These are phyloP conservation scores for Viola odorata DNA, from an alignment of 345 rosid species.

Conservation along the genomic window DNA sequence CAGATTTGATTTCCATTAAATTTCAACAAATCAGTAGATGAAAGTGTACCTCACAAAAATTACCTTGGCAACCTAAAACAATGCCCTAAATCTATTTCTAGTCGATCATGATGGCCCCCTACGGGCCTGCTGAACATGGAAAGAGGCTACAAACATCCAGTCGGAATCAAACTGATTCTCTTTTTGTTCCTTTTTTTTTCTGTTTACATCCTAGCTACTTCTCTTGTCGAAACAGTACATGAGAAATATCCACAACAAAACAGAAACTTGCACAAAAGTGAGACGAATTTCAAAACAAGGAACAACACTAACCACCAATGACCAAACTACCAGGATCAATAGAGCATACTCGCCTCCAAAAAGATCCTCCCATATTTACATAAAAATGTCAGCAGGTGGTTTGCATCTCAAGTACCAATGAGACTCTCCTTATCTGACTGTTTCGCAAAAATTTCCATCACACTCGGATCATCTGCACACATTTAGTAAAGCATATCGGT, in stretches of 20 bases:
- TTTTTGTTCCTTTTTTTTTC: neutral
- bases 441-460: conserved; percentile 22
- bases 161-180: neutral
- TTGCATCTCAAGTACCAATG: neutral
- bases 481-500: neutral
- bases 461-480: conserved; percentile 35
- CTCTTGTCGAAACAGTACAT: neutral
- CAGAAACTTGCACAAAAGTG: conserved; percentile 2
- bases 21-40: no score
- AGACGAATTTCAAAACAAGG: conserved; percentile 8
- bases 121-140: no score
- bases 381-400: neutral
- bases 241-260: conserved; percentile 9
- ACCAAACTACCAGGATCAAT: conserved; percentile 8
- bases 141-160: neutral
- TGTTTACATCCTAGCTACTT: neutral
- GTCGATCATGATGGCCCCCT: no score
- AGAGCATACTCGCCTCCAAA: conserved; percentile 9
- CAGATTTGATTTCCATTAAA: no score
- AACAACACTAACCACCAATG: no score
- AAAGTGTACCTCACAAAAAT: no score
- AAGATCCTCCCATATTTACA: conserved; percentile 27
- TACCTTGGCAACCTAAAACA: no score
- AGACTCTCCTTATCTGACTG: conserved; percentile 3
- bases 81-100: no score